These are phyloP conservation scores for Leccinum subgranulosum DNA, from an alignment of 768 basidiomycete species.

Conservation along the genomic window DNA sequence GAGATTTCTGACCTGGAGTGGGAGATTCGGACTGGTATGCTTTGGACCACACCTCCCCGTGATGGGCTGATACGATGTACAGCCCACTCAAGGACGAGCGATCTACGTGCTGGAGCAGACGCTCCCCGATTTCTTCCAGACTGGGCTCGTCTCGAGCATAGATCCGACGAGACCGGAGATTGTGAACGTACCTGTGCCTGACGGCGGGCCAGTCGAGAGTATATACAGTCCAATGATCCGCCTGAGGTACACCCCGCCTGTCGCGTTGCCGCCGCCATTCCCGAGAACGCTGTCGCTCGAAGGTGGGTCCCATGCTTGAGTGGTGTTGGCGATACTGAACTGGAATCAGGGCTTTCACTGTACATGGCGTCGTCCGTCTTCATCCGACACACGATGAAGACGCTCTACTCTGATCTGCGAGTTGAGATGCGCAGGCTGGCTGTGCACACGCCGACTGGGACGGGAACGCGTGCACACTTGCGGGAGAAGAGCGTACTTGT, in stretches of 20 bases:
- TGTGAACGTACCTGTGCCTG: conserved; percentile 21
- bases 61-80: conserved; percentile 32
- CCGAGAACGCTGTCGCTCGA: conserved; percentile 68
- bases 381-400: conserved; percentile 70
- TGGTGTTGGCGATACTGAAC: neutral
- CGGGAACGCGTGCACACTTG: neutral
- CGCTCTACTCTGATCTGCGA: conserved; percentile 64
- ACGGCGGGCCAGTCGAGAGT: conserved; percentile 37
- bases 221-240: conserved; percentile 63
- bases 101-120: conserved; percentile 67
- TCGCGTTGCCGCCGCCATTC: conserved; percentile 62
- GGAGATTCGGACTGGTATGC: conserved; percentile 71
- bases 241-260: conserved; percentile 68
- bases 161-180: conserved; percentile 42
- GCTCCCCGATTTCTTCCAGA: conserved; percentile 66
- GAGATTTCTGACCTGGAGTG: conserved; percentile 67
- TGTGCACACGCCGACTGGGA: conserved; percentile 23
- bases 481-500: conserved; percentile 61
- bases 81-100: conserved; percentile 53
- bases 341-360: conserved; percentile 57
- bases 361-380: conserved; percentile 71
- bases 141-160: conserved; percentile 58
- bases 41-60: conserved; percentile 4
- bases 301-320: conserved; percentile 41
- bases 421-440: conserved; percentile 53